These are phyloP conservation scores for Cordyceps sp. DNA, from an alignment of 2,329 filamentous ascomycete genomes.

Conservation along the genomic window DNA sequence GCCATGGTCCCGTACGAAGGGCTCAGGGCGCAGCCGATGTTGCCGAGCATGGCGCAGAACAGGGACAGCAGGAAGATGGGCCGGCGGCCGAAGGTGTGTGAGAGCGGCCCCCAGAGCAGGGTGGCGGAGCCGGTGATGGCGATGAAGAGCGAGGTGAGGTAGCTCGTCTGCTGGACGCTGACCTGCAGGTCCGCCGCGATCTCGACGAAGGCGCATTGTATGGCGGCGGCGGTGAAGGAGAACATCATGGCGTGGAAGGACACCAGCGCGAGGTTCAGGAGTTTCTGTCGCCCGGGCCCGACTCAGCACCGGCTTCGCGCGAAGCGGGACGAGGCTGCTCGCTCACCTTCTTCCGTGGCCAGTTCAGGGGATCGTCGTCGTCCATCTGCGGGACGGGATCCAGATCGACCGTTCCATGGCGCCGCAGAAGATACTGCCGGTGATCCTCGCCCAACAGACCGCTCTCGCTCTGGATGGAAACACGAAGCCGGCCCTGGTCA, in stretches of 20 bases:
- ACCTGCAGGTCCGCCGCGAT: constrained; percentile 33
- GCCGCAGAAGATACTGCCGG: constrained; percentile 2
- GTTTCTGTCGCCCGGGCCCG: constrained; percentile 22
- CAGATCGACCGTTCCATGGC: constrained; percentile 4
- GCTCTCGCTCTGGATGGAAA: neutral
- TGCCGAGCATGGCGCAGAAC: constrained; percentile 26
- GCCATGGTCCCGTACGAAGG: constrained; percentile 29
- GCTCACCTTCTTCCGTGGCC: constrained; percentile 4
- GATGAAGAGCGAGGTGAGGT: constrained; percentile 23
- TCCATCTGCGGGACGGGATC: constrained; percentile 5
- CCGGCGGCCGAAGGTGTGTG: constrained; percentile 33
- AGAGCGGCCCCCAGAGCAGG: constrained; percentile 38
- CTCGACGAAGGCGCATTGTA: constrained; percentile 35
- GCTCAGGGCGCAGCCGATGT: constrained; percentile 33
- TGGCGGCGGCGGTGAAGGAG: constrained; percentile 34
- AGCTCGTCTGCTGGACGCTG: constrained; percentile 29
- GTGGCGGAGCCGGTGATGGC: constrained; percentile 11
- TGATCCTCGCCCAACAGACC: constrained; percentile 1
- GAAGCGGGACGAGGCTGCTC: neutral
- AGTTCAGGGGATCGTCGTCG: constrained; percentile 5
- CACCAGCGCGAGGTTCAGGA: constrained; percentile 32
- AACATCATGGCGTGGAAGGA: constrained; percentile 40
- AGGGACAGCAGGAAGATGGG: constrained; percentile 34
- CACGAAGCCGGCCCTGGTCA: no score
- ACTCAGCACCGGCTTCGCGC: neutral